These are phyloP conservation scores for Solanum aculeatissimum DNA, from an alignment of 305 asterid genomes.

Conservation along the genomic window DNA sequence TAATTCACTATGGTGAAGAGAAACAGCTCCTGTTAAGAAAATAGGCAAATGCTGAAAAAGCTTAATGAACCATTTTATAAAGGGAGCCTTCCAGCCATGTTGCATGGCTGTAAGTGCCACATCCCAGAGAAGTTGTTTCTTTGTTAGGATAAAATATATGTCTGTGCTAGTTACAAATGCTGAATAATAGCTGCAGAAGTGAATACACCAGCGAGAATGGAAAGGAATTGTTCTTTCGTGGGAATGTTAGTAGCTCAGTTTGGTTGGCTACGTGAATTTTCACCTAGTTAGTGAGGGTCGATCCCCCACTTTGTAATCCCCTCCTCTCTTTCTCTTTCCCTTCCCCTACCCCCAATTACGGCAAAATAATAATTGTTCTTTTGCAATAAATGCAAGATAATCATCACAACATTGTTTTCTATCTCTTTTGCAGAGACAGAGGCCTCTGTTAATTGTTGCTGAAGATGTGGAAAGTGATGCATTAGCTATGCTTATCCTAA, in stretches of 20 bases:
- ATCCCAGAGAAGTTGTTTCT: not conserved
- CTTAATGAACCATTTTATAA: not conserved
- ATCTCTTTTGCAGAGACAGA: slow-evolving; percentile 35
- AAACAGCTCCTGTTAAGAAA: not conserved
- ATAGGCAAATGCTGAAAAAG: not conserved
- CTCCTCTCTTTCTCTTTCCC: too few species aligned
- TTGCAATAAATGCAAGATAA: not conserved
- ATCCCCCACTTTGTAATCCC: too few species aligned
- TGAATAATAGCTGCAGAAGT: not conserved
- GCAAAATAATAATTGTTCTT: not conserved
- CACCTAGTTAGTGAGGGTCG: too few species aligned
- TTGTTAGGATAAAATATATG: not conserved
- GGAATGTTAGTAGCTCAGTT: too few species aligned
- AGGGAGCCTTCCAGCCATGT: not conserved
- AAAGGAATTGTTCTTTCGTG: not conserved
- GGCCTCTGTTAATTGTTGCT: slow-evolving; percentile 71
- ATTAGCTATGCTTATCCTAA: slow-evolving; percentile 66
- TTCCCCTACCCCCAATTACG: too few species aligned
- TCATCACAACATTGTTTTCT: not conserved
- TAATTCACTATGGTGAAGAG: not conserved
- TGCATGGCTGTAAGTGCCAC: not conserved
- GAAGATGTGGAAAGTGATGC: slow-evolving; percentile 82
- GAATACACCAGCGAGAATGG: not conserved
- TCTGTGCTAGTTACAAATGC: not conserved
- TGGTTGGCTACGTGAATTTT: too few species aligned